Conservation (phyloP, 2,329 filamentous ascomycete species). For the Aureobasidium uvarum region DNA sequence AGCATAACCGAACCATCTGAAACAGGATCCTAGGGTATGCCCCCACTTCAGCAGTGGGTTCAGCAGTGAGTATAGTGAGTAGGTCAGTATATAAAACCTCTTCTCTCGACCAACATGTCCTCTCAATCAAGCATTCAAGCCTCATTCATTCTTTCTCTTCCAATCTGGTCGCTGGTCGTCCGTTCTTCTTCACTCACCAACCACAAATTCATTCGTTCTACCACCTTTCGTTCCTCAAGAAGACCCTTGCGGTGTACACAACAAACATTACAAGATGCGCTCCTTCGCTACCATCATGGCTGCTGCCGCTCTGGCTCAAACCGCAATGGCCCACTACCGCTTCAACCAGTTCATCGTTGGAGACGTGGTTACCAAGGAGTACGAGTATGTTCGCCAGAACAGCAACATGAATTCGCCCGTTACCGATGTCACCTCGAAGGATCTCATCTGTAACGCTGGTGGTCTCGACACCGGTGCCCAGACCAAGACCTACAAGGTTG, state of each 20-base stretch:
- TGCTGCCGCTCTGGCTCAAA: slow-evolving; percentile 36
- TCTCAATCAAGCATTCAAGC: slow-evolving; percentile 12
- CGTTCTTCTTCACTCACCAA: slow-evolving; percentile 12
- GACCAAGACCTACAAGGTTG: slow-evolving; percentile 25
- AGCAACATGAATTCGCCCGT: slow-evolving; percentile 41
- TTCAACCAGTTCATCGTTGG: slow-evolving; percentile 44
- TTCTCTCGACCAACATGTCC: neutral
- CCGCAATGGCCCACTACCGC: slow-evolving; percentile 34
- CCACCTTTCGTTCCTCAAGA: slow-evolving; percentile 29
- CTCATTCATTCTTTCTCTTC: slow-evolving; percentile 18
- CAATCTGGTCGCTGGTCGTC: slow-evolving; percentile 25
- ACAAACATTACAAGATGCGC: slow-evolving; percentile 38
- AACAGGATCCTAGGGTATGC: neutral
- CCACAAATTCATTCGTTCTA: slow-evolving; percentile 14
- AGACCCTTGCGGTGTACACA: slow-evolving; percentile 13
- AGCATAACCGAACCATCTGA: slow-evolving; percentile 21
- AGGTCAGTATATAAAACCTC: slow-evolving; percentile 21
- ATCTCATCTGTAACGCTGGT: slow-evolving; percentile 41
- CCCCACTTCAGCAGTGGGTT: neutral
- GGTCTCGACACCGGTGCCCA: slow-evolving; percentile 36
- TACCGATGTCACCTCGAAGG: slow-evolving; percentile 38
- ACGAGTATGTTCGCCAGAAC: slow-evolving; percentile 50
- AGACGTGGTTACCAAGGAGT: slow-evolving; percentile 45
- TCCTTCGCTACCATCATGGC: slow-evolving; percentile 36
- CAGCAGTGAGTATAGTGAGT: neutral